Percentiles rank a stretch among this genome's conserved stretches.
Evolutionary conservation across 2,329 filamentous ascomycete genomes (phyloP).

Genomic region (Emericellopsis atlantica): DNA sequence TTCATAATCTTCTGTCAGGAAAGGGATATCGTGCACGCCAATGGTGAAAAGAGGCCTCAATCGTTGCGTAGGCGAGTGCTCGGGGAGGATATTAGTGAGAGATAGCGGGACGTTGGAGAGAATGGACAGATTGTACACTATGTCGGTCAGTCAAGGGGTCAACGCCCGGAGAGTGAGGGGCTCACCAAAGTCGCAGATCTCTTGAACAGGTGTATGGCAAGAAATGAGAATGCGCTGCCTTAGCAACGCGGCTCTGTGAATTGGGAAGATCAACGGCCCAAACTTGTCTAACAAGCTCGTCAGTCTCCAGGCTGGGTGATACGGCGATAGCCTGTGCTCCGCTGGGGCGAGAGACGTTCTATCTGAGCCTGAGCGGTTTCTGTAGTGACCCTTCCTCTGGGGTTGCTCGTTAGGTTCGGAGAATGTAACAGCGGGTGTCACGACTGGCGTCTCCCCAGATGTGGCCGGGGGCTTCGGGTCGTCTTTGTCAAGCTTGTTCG

Average conservation of each 20-base stretch:
- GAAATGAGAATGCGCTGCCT: constrained; percentile 83
- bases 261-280: constrained; percentile 82
- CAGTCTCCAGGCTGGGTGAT: constrained; percentile 80
- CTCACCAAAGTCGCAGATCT: constrained; percentile 79
- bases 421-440: constrained; percentile 31
- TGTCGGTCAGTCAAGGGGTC: constrained; percentile 4
- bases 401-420: constrained; percentile 11
- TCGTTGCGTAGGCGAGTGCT: constrained; percentile 47
- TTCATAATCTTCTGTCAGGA: constrained; percentile 52
- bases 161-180: constrained; percentile 8
- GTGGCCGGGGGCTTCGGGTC: constrained; percentile 12
- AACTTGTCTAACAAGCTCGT: constrained; percentile 67
- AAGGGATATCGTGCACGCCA: constrained; percentile 83
- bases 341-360: constrained; percentile 43
- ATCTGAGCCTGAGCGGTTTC: constrained; percentile 50
- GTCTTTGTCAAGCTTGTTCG: constrained; percentile 24
- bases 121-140: constrained; percentile 90
- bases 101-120: constrained; percentile 76
- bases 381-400: constrained; percentile 30
- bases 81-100: constrained; percentile 55
- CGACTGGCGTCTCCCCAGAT: constrained; percentile 34
- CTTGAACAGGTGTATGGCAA: constrained; percentile 72
- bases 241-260: constrained; percentile 76
- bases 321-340: constrained; percentile 57
- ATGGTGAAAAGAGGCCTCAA: constrained; percentile 82